Conservation (phyloP, 2,329 filamentous ascomycete species). For the Stachybotrys chartarum region DNA sequence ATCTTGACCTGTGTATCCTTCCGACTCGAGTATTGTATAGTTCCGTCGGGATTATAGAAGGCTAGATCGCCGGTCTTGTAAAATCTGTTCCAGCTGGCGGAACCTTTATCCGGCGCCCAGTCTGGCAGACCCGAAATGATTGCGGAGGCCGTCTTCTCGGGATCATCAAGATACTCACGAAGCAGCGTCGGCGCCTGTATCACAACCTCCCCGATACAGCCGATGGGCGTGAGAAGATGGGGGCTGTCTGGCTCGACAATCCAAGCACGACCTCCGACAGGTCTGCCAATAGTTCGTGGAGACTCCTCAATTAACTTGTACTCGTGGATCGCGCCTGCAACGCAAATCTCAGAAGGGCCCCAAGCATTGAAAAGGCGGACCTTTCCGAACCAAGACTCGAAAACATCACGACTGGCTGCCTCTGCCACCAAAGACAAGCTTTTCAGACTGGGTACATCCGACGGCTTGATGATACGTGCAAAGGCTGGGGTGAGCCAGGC, state of each 20-base stretch:
- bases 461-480: conserved; percentile 5
- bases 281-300: not conserved
- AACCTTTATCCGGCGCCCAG: conserved; percentile 16
- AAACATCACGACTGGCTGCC: conserved; percentile 5
- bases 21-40: conserved; percentile 28
- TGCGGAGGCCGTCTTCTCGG: not conserved
- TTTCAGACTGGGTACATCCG: conserved; percentile 8
- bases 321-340: conserved; percentile 2
- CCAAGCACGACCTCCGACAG: conserved; percentile 5
- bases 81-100: conserved; percentile 4
- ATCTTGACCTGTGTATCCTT: conserved; percentile 51
- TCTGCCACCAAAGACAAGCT: conserved; percentile 13
- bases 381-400: not conserved
- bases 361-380: conserved; percentile 6
- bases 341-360: conserved; percentile 7
- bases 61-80: not conserved
- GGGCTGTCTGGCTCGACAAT: conserved; percentile 8
- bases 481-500: conserved; percentile 15
- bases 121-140: conserved; percentile 3
- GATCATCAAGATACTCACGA: conserved; percentile 12
- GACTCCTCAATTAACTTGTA: not conserved
- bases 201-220: conserved; percentile 10
- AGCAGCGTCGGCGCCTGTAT: conserved; percentile 13
- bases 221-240: conserved; percentile 6
- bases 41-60: not conserved